Evolutionary conservation across 2,329 filamentous ascomycete species (phyloP), one percentile per base, ranked within the genome.

Genomic region (Cercospora zeina): DNA sequence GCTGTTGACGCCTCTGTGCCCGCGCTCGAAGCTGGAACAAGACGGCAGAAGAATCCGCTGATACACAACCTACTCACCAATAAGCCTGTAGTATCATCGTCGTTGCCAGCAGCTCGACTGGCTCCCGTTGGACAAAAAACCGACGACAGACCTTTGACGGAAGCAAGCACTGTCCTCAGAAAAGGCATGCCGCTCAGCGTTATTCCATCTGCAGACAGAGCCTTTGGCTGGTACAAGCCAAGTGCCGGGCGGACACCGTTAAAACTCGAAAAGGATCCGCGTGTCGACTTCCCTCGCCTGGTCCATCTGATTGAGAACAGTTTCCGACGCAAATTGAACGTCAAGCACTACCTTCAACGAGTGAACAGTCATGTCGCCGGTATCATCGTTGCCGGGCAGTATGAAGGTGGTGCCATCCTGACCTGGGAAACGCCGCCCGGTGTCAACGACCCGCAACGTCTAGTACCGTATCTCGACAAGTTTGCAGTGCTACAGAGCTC

Each of bases 51-150:
- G 71, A 99, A 99, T 70, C 92, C 93, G 0, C 80, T 99, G 1
- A 95, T 99, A 50, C 92, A 99, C 77, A 97, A 97, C 70, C 85
- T 99, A 1, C 83, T 99, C 9, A 99, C 95, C 1, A 95, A 99
- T 77, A 96, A 96, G 71, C 93, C 95, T 0, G 85, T 93, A 13
- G 89, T 92, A 67, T 97, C 95, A 1, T 95, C 95, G 1, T 99
- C 95, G 0, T 81, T 99, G 0, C 95, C 95, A 0, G 82, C 87
- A 6, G 85, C 87, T 42, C 83, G 90, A 54, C 83, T 91, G 33
- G 71, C 74, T 1, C 31, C 57, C 4, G 30, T 39, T 7, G 60
- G 61, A 4, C 56, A 69, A 74, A 36, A 70, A 19, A 59, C 68
- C 37, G 67, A 63, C 13, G 64, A 69, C 2, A 70, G 73, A 14